A percentile compares a stretch with the other conserved stretches of the same genome.
Conservation (phyloP, 2,329 filamentous ascomycete genomes). For the Ophiostoma quercus region DNA sequence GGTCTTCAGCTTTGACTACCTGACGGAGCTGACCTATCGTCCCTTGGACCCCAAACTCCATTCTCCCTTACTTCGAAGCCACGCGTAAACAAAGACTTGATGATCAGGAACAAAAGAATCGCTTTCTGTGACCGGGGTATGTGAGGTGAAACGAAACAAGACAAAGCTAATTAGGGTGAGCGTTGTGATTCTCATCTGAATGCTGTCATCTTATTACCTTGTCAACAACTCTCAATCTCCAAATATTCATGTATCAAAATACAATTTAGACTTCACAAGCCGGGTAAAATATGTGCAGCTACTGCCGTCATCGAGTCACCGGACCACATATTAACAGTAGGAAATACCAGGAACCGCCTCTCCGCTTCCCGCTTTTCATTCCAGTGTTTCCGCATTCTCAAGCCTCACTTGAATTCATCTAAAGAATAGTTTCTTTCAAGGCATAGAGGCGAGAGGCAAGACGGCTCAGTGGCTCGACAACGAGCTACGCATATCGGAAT, state of each 20-base stretch:
- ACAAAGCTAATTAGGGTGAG: not conserved
- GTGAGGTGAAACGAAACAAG: conserved; percentile 10
- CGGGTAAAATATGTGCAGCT: not conserved
- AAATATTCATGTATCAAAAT: too few relatives aligned
- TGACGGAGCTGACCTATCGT: not conserved
- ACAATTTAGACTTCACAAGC: not conserved
- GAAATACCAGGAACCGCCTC: not conserved
- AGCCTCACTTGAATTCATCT: not conserved
- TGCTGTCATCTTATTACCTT: not conserved
- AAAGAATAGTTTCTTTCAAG: not conserved
- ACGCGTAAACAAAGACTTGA: conserved; percentile 2
- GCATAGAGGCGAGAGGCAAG: not conserved
- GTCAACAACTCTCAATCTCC: not conserved
- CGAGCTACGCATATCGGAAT: not conserved
- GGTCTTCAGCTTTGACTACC: not conserved
- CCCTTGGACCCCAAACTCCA: not conserved
- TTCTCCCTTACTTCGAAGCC: not conserved
- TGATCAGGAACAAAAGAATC: not conserved
- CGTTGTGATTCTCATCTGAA: not conserved
- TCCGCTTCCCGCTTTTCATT: conserved; percentile 10
- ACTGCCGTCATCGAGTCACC: not conserved
- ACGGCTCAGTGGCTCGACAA: conserved; percentile 8
- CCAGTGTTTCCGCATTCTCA: conserved; percentile 1
- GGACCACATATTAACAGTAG: conserved; percentile 1
- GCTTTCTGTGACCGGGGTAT: not conserved